Evolutionary conservation across 345 rosid species (phyloP), one percentile per base, ranked within the genome.

Genomic region (Odontarrhena argentea): DNA sequence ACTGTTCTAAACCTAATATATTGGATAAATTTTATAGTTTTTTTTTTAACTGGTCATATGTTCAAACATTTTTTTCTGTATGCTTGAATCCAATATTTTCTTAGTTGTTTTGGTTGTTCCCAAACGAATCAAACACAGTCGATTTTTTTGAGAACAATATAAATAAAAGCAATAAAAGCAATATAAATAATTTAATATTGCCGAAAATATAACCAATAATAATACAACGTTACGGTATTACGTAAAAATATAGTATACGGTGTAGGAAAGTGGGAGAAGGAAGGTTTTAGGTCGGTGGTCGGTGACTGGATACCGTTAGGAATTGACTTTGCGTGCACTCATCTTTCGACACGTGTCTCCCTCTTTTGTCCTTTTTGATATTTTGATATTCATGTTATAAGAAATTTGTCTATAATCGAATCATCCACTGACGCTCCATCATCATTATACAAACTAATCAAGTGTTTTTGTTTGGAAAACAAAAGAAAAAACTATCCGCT

Each of bases 251-350:
- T n/a, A n/a, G 3, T 35, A 26, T 9, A 26, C 36, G 56, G 60
- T 25, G 10, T 32, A 38, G 10, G 56, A 15, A 13, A 55, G 67
- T 57, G 53, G 44, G 52, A 26, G 36, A 28, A 13, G 57, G 61
- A 63, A 36, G 71, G 51, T 74, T 18, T 18, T 70, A 71, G 91
- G 92, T 89, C 95, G 92, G 90, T 81, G 92, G 95, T 84, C 86
- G 96, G 91, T 85, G 85, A 87, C 74, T 79, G 68, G 87, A 85
- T 82, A 83, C 92, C 84, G 90, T 89, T 89, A 69, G 80, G 83
- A 77, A 79, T 86, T 87, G 90, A 86, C 96, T 87, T 87, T 75
- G 42, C 63, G 71, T 72, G 69, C 76, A 82, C 85, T 82, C 80
- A 45, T 77, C 82, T 66, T 68, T 71, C 80, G 80, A 73, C 69